Base-by-base conservation (phyloP, 2,329 filamentous ascomycete genomes). In the Fusarium sp. region DNA sequence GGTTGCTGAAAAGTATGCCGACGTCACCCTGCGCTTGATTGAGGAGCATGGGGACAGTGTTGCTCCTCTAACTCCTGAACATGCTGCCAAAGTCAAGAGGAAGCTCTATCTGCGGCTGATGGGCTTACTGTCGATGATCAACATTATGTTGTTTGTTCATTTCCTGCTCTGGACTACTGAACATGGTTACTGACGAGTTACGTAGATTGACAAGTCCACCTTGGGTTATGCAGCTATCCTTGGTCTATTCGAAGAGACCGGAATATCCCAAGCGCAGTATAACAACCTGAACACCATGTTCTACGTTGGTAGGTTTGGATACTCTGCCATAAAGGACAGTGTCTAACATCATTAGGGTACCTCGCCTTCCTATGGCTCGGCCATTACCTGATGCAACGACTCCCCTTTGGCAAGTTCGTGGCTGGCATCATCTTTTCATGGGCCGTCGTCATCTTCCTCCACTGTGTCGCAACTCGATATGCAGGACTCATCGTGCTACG, bases 201-300 rank as follows among this genome's bases (percentile, higher is more conserved):
- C 5, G 5, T 20, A 84, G 82, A 79, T 84, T 56, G 82, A 85
- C 65, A 85, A 85, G 73, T 81, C 83, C 0, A 85, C 83, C 1
- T 71, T 85, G 0, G 80, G 81, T 2, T 85, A 85, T 52, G 79
- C 83, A 7, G 81, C 84, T 1, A 81, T 86, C 24, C 77, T 86
- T 6, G 84, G 84, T 0, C 67, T 86, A 0, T 84, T 85, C 20
- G 82, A 85, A 39, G 83, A 85, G 57, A 85, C 82, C 0, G 80
- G 81, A 4, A 83, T 85, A 27, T 73, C 65, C 5, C 78, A 82
- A 18, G 76, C 80, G 1, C 73, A 85, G 61, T 85, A 84, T 63
- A 84, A 85, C 58, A 85, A 85, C 50, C 69, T 84, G 2, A 83
- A 81, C 68, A 84, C 83, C 3, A 80, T 85, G 33, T 85, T 85